phyloP scores from a whole-genome alignment of 2,329 filamentous ascomycete species.

The Venturia pyrina region DNA sequence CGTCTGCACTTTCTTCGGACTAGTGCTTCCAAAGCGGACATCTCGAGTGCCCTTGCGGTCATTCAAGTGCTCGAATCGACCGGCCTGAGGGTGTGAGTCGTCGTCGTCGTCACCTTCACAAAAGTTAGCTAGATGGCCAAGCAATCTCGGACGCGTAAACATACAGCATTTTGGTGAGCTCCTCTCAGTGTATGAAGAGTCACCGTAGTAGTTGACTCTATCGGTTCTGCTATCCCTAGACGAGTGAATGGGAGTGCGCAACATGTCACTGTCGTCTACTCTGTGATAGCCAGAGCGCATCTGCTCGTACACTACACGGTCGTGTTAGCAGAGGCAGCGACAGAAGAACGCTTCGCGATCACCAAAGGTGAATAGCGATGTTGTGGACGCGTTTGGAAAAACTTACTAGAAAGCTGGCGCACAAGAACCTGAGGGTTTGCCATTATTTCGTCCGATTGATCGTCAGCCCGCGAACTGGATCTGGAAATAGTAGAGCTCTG shows the following conservation, averaged over 20 bases:
- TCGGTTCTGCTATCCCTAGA: neutral
- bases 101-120: neutral
- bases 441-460: neutral
- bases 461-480: conserved; percentile 14
- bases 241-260: conserved; percentile 4
- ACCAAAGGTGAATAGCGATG: neutral
- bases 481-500: conserved; percentile 25
- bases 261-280: neutral
- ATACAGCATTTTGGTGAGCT: neutral
- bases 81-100: neutral
- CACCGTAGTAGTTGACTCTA: neutral
- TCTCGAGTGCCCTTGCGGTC: conserved; percentile 1
- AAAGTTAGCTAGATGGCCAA: neutral
- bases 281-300: neutral
- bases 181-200: neutral
- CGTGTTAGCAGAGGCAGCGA: neutral
- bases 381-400: neutral
- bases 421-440: neutral
- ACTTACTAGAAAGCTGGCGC: conserved; percentile 1
- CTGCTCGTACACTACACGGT: neutral
- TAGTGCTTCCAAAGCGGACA: neutral
- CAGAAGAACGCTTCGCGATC: neutral
- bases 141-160: neutral
- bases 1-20: neutral
- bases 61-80: conserved; percentile 3